Conservation (phyloP, 805 yeast species). For the Schizosaccharomyces cryophilus region DNA sequence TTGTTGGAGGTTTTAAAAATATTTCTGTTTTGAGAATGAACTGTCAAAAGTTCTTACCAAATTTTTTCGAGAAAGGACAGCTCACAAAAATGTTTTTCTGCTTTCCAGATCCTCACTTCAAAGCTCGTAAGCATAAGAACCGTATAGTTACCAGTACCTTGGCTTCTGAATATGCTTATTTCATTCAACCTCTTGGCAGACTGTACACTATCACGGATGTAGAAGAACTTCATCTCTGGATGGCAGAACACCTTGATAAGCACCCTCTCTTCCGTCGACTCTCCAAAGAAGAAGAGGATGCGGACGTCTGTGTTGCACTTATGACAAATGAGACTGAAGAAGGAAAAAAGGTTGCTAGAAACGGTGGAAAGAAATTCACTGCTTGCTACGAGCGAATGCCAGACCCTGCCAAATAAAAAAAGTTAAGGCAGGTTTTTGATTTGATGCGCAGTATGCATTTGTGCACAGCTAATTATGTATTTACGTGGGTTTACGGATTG, state of each 20-base stretch:
- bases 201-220: slow-evolving; percentile 92
- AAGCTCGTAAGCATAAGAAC: slow-evolving; percentile 91
- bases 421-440: slow-evolving; percentile 2
- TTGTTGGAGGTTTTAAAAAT: slow-evolving; percentile 36
- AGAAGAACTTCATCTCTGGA: slow-evolving; percentile 79
- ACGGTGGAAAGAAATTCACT: slow-evolving; percentile 62
- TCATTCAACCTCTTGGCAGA: slow-evolving; percentile 62
- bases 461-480: too few relatives aligned
- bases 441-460: background rate
- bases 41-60: slow-evolving; percentile 92
- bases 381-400: slow-evolving; percentile 30
- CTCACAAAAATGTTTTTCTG: slow-evolving; percentile 77
- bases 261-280: slow-evolving; percentile 82
- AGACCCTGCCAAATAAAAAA: slow-evolving; percentile 2
- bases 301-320: slow-evolving; percentile 58
- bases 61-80: slow-evolving; percentile 59
- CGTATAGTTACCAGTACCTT: slow-evolving; percentile 75
- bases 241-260: slow-evolving; percentile 71
- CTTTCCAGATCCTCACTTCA: slow-evolving; percentile 98
- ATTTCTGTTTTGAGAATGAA: slow-evolving; percentile 80
- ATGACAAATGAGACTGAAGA: slow-evolving; percentile 93
- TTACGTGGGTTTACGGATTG: too few relatives aligned
- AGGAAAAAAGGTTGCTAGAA: slow-evolving; percentile 86
- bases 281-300: slow-evolving; percentile 48
- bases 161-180: slow-evolving; percentile 78